These are phyloP conservation scores for Yueomyces sp. DNA, from an alignment of 805 yeast genomes.

Conservation along the genomic window DNA sequence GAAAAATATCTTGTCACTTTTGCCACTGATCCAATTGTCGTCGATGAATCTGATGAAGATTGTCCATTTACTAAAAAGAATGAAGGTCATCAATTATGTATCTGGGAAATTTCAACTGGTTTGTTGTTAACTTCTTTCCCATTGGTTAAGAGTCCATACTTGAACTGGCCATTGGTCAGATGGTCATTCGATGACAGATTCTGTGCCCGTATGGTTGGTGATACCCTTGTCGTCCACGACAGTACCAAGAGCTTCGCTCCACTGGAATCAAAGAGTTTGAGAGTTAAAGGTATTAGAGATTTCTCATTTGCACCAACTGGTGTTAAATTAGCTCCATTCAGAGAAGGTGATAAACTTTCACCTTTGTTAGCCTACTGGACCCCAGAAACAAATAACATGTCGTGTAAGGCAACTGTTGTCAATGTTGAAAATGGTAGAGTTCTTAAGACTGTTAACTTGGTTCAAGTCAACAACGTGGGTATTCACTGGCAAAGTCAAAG, in stretches of 20 bases:
- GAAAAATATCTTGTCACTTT: constrained; percentile 84
- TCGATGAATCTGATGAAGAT: constrained; percentile 46
- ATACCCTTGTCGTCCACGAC: constrained; percentile 84
- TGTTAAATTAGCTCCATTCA: constrained; percentile 48
- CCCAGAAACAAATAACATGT: constrained; percentile 83
- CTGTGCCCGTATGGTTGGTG: constrained; percentile 92
- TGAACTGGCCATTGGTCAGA: constrained; percentile 92
- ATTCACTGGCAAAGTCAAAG: constrained; percentile 91
- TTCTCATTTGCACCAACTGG: constrained; percentile 93
- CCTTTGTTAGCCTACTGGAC: constrained; percentile 88
- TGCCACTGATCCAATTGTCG: constrained; percentile 69
- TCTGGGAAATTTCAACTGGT: constrained; percentile 84
- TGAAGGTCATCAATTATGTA: constrained; percentile 85
- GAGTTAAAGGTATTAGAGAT: constrained; percentile 73
- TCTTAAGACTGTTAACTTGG: constrained; percentile 81
- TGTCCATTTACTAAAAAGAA: constrained; percentile 80
- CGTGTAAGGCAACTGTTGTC: constrained; percentile 87
- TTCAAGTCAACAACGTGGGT: constrained; percentile 85
- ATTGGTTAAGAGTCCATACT: constrained; percentile 51
- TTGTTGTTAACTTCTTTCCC: constrained; percentile 84
- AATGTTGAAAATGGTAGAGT: constrained; percentile 74
- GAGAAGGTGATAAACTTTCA: constrained; percentile 38
- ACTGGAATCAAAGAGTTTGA: constrained; percentile 73
- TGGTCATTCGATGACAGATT: constrained; percentile 90
- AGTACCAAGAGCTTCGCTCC: constrained; percentile 59